Conservation (phyloP, 164 flowering plant species). For the grape (Vitis vinifera) region ASM3070453v1 NC_081818.1:9057501-9058000, state of each 20-base stretch:
- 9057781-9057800: slow-evolving; percentile 84
- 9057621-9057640: slow-evolving; percentile 56
- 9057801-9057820: slow-evolving; percentile 70
- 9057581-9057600: slow-evolving; percentile 31
- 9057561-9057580: slow-evolving; percentile 18
- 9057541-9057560: slow-evolving; percentile 32
- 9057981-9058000: slow-evolving; percentile 68
- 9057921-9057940: slow-evolving; percentile 52
- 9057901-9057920: slow-evolving; percentile 62
- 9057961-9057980: slow-evolving; percentile 70
- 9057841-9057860: slow-evolving; percentile 46
- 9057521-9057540: slow-evolving; percentile 77
- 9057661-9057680: slow-evolving; percentile 35
- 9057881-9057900: slow-evolving; percentile 72
- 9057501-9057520: slow-evolving; percentile 82
- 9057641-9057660: slow-evolving; percentile 52
- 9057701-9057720: slow-evolving; percentile 63
- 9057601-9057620: slow-evolving; percentile 37
- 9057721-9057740: slow-evolving; percentile 77
- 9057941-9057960: slow-evolving; percentile 40
- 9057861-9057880: slow-evolving; percentile 45
- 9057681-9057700: slow-evolving; percentile 49
- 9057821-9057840: slow-evolving; percentile 40
- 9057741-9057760: slow-evolving; percentile 53
- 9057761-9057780: slow-evolving; percentile 56